Evolutionary conservation across 176 grass and related monocot species (phyloP), one percentile per base, ranked within the genome.

Genomic region (Aechmea fasciata): DNA sequence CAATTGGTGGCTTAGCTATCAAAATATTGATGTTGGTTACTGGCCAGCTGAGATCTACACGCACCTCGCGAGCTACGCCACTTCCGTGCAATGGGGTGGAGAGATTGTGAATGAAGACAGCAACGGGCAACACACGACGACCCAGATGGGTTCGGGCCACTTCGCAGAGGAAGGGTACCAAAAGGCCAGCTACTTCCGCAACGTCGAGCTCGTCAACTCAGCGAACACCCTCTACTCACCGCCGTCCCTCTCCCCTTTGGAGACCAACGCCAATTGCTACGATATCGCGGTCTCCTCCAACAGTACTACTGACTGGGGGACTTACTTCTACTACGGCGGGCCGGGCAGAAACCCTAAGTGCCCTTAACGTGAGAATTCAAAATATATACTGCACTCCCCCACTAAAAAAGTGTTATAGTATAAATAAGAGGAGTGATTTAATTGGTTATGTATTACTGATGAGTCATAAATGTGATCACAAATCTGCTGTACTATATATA

Each of bases 141-240:
- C 69, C 11, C 23, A 47, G 11, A 71, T 71, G 69, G 69, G 69
- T 24, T 55, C 50, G 14, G 69, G 69, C 51, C 69, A 71, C 24
- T 71, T 54, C 52, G 23, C 69, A 0, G 12, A 11, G 24, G 51
- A 71, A 33, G 69, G 69, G n/a, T 71, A 19, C 25, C 0, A 2
- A 9, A 51, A 33, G 11, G 69, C 69, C 3, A 51, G 50, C 50
- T 71, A 59, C 24, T 57, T 71, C 13, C 3, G 26, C 12, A 57
- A 59, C 52, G n/a, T 71, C 14, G 9, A 47, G 24, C 24, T 55
- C 9, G 69, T 59, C 13, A 22, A 70, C 17, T 52, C 19, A 3
- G n/a, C 2, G 1, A n/a, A 14, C 19, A 9, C 2, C 11, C 11
- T 71, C 20, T 17, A 8, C 52, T 51, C 52, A 15, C 8, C 26